These are phyloP conservation scores for Kuraishia ogatae DNA, from an alignment of 805 yeast genomes.

Conservation along the genomic window DNA sequence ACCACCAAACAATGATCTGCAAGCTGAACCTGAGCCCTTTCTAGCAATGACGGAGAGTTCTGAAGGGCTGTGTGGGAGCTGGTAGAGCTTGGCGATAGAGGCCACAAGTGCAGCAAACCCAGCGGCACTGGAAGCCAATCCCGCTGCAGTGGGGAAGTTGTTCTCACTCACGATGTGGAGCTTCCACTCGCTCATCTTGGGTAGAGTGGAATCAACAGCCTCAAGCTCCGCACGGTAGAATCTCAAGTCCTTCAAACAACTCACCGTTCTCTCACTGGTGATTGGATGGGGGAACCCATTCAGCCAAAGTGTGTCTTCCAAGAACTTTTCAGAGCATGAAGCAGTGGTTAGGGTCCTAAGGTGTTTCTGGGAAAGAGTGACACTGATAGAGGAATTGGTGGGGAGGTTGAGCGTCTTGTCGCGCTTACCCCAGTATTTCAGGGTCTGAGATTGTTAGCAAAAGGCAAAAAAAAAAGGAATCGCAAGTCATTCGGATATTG, in stretches of 20 bases:
- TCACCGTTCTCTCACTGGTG: slow-evolving; percentile 51
- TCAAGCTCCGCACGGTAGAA: slow-evolving; percentile 57
- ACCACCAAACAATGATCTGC: slow-evolving; percentile 95
- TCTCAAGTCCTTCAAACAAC: slow-evolving; percentile 73
- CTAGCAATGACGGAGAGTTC: slow-evolving; percentile 92
- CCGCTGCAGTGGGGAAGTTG: slow-evolving; percentile 99
- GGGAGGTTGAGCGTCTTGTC: slow-evolving; percentile 85
- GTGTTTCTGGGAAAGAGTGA: slow-evolving; percentile 86
- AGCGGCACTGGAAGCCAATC: slow-evolving; percentile 95
- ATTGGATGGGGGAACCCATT: slow-evolving; percentile 80
- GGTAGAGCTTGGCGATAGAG: slow-evolving; percentile 78
- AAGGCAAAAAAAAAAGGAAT: too few relatives aligned
- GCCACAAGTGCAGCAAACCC: slow-evolving; percentile 95
- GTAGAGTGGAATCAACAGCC: slow-evolving; percentile 38
- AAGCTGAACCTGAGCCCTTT: slow-evolving; percentile 97
- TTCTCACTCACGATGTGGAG: slow-evolving; percentile 85
- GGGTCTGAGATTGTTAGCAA: slow-evolving; percentile 37
- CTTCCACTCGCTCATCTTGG: slow-evolving; percentile 53
- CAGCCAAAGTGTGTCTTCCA: slow-evolving; percentile 67
- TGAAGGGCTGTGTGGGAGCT: slow-evolving; percentile 76
- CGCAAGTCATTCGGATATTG: too few relatives aligned
- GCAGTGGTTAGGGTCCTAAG: slow-evolving; percentile 89
- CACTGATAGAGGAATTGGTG: slow-evolving; percentile 92
- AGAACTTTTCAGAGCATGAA: slow-evolving; percentile 49
- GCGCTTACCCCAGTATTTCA: slow-evolving; percentile 98